phyloP scores from a whole-genome alignment of 2,329 filamentous ascomycete species.

The Beauveria caledonica region DNA sequence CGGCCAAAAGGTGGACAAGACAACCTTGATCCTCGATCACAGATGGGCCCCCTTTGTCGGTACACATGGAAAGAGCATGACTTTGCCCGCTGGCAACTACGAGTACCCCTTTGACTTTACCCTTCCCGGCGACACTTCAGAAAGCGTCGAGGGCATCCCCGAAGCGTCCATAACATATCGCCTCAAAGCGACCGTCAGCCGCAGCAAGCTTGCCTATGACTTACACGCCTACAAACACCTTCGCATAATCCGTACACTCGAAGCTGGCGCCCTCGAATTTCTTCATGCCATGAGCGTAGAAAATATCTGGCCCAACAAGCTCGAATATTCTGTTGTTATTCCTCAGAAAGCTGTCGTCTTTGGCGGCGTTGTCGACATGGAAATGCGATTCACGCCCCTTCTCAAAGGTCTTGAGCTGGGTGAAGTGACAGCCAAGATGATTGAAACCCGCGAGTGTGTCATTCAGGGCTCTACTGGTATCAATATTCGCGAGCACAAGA shows the following conservation, averaged over 20 bases:
- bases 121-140: constrained; percentile 63
- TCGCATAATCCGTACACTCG: constrained; percentile 68
- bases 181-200: constrained; percentile 79
- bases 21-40: constrained; percentile 55
- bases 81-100: constrained; percentile 66
- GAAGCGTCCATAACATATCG: constrained; percentile 86
- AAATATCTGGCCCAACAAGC: constrained; percentile 96
- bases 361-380: constrained; percentile 73
- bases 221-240: constrained; percentile 71
- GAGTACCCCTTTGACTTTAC: constrained; percentile 73
- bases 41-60: constrained; percentile 60
- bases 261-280: constrained; percentile 67
- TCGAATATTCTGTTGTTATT: constrained; percentile 89
- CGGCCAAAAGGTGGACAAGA: constrained; percentile 51
- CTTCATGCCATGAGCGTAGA: constrained; percentile 90
- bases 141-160: constrained; percentile 83
- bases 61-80: constrained; percentile 45
- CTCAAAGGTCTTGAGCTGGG: constrained; percentile 82
- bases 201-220: constrained; percentile 84
- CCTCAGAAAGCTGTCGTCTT: constrained; percentile 93
- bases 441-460: constrained; percentile 68
- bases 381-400: constrained; percentile 81
- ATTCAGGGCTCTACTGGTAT: constrained; percentile 37
- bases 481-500: constrained; percentile 49
- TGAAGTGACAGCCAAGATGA: constrained; percentile 69